Evolutionary conservation across 768 basidiomycete species (phyloP), one percentile per base, ranked within the genome.

Genomic region (Gloeopeniophorella convolvens): DNA sequence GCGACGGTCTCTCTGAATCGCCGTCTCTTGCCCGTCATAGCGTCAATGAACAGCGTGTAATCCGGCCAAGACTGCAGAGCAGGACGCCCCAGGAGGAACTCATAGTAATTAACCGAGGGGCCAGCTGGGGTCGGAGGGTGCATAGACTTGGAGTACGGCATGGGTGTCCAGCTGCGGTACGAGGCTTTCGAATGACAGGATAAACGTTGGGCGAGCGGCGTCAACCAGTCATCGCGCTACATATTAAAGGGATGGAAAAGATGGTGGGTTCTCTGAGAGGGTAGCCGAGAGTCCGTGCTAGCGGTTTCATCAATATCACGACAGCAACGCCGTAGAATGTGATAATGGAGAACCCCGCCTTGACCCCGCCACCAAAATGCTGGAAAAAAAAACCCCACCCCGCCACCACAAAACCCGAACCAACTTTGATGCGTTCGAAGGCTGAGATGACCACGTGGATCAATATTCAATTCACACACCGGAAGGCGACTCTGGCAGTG

Each of bases 1-100:
- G 74, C 72, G 10, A 70, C 40, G 51, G 82, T 74, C 51, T 85
- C 72, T 18, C 66, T 68, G 53, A 68, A 78, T 5, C 68, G 72
- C 11, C 75, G 63, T 42, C 62, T 68, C 46, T 68, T 58, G 2
- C 77, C 80, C 0, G 79, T 79, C 35, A 66, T 57, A 0, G 75
- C 73, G 57, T 88, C 77, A 48, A 88, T 70, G 40, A 78, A 71
- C 3, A 79, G 41, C 0, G 74, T 73, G 59, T 68, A 80, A 54
- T 88, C 78, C 0, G 75, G 68, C 77, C 79, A 80, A 31, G 34
- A 39, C 27, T 21, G 23, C 30, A 55, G 26, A 18, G 32, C 37
- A 3, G 31, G 49, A 15, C 43, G 31, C 20, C 39, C 18, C 24
- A 55, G 15, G 21, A 51, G 18, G 26, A 33, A 50, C 12, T 47